Conservation (phyloP, 768 basidiomycete species). For the Suillus subaureus region DNA sequence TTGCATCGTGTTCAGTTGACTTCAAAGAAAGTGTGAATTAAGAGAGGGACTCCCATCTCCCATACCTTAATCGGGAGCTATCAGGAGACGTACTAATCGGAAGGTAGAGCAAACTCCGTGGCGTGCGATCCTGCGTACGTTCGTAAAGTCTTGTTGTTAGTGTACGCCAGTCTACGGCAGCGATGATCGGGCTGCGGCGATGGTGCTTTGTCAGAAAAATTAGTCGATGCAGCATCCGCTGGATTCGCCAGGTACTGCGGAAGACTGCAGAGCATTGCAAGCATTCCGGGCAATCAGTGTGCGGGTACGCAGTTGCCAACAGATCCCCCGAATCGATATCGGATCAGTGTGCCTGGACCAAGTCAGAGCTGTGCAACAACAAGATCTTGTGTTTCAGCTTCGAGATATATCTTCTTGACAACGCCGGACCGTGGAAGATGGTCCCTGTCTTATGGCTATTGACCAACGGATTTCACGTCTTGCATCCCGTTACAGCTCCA, state of each 20-base stretch:
- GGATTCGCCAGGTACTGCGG: not conserved
- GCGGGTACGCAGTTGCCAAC: not conserved
- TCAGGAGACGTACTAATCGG: not conserved
- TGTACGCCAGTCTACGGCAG: not conserved
- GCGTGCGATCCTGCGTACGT: not conserved
- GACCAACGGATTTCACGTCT: not conserved
- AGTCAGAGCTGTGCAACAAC: not conserved
- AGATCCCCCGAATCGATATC: slow-evolving; percentile 3
- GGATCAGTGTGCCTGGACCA: slow-evolving; percentile 3
- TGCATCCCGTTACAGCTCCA: not conserved
- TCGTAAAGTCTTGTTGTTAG: no score
- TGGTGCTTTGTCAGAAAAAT: not conserved
- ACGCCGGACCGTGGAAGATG: slow-evolving; percentile 1
- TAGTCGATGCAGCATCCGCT: not conserved
- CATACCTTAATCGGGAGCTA: not conserved
- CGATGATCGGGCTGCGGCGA: not conserved
- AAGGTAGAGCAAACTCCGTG: not conserved
- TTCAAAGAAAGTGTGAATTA: not conserved
- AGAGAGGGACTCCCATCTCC: not conserved
- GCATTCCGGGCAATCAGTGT: not conserved
- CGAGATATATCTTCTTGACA: not conserved
- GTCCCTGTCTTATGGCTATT: not conserved
- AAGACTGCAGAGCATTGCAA: not conserved
- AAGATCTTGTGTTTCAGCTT: slow-evolving; percentile 3
- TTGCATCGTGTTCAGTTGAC: not conserved